Evolutionary conservation across 148 eudicot species (phyloP).

Genomic region (Agrostemma githago): DNA sequence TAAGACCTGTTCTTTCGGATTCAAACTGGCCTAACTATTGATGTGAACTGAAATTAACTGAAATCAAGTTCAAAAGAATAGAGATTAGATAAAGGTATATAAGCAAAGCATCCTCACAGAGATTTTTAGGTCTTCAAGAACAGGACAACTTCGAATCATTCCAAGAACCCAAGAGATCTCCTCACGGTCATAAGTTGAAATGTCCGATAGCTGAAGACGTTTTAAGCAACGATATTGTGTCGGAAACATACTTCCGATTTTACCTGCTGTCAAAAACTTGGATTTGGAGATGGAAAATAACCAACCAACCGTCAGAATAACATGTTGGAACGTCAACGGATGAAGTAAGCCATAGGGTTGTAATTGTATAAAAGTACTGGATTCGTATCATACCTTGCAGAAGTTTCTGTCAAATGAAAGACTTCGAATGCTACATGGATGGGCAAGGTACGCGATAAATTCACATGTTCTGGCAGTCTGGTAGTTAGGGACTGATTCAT

Average conservation of each 20-base stretch:
- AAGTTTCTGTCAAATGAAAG: background rate
- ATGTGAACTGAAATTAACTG: no score
- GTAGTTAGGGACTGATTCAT: background rate
- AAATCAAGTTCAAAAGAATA: no score
- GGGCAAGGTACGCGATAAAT: background rate
- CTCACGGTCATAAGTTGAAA: background rate
- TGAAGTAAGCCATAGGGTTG: background rate
- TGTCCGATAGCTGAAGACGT: conserved; percentile 7
- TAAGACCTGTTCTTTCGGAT: no score
- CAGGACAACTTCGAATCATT: background rate
- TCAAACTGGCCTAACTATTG: no score
- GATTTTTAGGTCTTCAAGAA: background rate
- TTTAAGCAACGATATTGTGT: background rate
- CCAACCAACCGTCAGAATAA: background rate
- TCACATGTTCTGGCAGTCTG: background rate
- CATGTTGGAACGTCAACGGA: background rate
- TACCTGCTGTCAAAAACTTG: conserved; percentile 14
- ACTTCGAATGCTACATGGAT: background rate
- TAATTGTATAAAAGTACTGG: background rate
- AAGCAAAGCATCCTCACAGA: background rate
- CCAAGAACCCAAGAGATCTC: background rate
- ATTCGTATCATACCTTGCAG: background rate
- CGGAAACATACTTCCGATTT: background rate
- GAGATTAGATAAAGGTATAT: no score
- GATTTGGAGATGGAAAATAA: background rate